Evolutionary conservation across 1,139 yeast species (phyloP).

Genomic region (Fermentozyma sake): DNA sequence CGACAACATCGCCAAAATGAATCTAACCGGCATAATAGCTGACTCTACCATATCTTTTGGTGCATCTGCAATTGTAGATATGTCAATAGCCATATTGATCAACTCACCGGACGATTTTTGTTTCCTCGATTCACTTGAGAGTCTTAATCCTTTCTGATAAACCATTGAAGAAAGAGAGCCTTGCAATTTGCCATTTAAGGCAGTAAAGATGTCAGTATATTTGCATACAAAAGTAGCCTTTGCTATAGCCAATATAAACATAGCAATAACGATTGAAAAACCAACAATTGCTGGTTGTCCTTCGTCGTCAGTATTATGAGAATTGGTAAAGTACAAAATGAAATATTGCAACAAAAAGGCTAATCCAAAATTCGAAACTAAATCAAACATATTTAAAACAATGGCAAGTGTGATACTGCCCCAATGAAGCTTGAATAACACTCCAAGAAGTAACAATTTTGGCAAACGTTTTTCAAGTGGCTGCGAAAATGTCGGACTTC

Average conservation of each 20-base stretch:
- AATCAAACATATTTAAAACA: slow-evolving; percentile 17
- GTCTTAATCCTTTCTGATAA: slow-evolving; percentile 30
- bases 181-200: slow-evolving; percentile 15
- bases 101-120: slow-evolving; percentile 39
- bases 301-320: slow-evolving; percentile 12
- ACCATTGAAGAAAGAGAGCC: slow-evolving; percentile 26
- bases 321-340: slow-evolving; percentile 22
- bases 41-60: slow-evolving; percentile 24
- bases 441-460: slow-evolving; percentile 11
- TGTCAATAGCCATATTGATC: slow-evolving; percentile 36
- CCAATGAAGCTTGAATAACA: slow-evolving; percentile 15
- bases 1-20: slow-evolving; percentile 24
- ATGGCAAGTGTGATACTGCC: slow-evolving; percentile 8
- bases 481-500: slow-evolving; percentile 13
- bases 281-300: slow-evolving; percentile 25
- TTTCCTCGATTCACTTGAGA: slow-evolving; percentile 35
- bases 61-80: slow-evolving; percentile 19
- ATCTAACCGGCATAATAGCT: slow-evolving; percentile 27
- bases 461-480: slow-evolving; percentile 12
- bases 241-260: slow-evolving; percentile 22
- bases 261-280: slow-evolving; percentile 22
- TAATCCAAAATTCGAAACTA: slow-evolving; percentile 18
- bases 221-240: slow-evolving; percentile 25
- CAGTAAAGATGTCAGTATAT: slow-evolving; percentile 16
- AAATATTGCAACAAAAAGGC: slow-evolving; percentile 31